phyloP scores from a whole-genome alignment of 2,329 filamentous ascomycete genomes.

The Colletotrichum gigasporum region DNA sequence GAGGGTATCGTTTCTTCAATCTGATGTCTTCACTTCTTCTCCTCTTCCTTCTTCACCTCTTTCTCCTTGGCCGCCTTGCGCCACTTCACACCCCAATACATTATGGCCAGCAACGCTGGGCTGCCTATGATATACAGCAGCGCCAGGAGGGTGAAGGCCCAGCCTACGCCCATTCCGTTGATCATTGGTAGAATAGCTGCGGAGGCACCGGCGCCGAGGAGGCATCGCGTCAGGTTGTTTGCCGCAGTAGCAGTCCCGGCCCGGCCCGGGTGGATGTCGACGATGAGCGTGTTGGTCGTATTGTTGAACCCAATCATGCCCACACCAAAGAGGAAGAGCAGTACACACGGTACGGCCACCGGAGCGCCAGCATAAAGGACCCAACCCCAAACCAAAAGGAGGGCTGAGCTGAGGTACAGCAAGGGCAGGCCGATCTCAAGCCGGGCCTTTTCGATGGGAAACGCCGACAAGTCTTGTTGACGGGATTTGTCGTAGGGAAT shows the following conservation, averaged over 20 bases:
- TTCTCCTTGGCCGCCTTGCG: conserved; percentile 44
- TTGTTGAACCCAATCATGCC: conserved; percentile 65
- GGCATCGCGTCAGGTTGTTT: conserved; percentile 65
- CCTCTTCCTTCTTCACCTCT: conserved; percentile 20
- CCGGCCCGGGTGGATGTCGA: conserved; percentile 63
- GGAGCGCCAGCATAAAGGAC: conserved; percentile 51
- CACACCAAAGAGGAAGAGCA: conserved; percentile 57
- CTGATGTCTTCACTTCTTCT: no score
- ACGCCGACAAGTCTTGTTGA: conserved; percentile 56
- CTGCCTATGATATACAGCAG: conserved; percentile 50
- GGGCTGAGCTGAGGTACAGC: conserved; percentile 57
- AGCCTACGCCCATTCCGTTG: conserved; percentile 58
- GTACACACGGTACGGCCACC: conserved; percentile 56
- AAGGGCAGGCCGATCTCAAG: conserved; percentile 61
- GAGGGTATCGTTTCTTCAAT: not conserved
- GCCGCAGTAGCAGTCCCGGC: conserved; percentile 65
- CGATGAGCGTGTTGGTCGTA: conserved; percentile 59
- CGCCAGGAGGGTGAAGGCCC: conserved; percentile 60
- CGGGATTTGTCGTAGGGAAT: conserved; percentile 63
- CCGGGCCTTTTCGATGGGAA: conserved; percentile 62
- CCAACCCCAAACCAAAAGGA: conserved; percentile 63
- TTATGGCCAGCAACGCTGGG: conserved; percentile 51
- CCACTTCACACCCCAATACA: conserved; percentile 55
- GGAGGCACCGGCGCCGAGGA: conserved; percentile 62
- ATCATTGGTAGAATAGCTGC: conserved; percentile 63